phyloP scores from a whole-genome alignment of 2,329 filamentous ascomycete species.

The Fusarium burgessii region DNA sequence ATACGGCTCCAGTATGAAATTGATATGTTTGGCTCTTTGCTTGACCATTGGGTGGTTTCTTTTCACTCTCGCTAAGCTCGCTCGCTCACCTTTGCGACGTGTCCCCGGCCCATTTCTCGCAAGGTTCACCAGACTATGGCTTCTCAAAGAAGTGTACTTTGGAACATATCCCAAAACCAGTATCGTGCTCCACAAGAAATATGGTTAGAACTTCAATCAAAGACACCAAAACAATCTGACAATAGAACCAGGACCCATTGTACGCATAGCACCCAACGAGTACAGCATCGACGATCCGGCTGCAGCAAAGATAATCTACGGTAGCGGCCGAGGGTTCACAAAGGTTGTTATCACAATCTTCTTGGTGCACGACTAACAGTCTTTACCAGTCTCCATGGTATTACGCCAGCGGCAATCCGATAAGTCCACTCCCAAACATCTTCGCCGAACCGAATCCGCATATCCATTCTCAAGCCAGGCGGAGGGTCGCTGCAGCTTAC shows the following conservation, averaged over 20 bases:
- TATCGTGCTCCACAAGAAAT: not conserved
- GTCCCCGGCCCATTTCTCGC: not conserved
- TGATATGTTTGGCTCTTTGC: fast-evolving
- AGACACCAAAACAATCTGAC: fast-evolving
- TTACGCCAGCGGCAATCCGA: not conserved
- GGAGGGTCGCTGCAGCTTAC: not conserved
- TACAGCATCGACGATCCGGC: not conserved
- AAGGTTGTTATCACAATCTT: not conserved
- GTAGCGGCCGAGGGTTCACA: not conserved
- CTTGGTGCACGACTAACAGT: fast-evolving
- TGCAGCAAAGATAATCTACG: not conserved
- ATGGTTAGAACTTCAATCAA: fast-evolving
- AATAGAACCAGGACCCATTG: not conserved
- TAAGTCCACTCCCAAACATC: not conserved
- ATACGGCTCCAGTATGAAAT: fast-evolving
- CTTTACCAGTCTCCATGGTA: not conserved
- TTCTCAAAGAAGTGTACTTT: not conserved
- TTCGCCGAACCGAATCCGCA: not conserved
- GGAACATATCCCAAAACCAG: not conserved
- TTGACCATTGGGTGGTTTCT: not conserved
- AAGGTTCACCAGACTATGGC: not conserved
- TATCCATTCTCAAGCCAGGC: not conserved
- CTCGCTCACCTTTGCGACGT: not conserved
- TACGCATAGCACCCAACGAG: not conserved
- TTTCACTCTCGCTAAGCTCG: not conserved